Percentiles rank a stretch among this genome's conserved stretches.
phyloP scores from a whole-genome alignment of 331 rosid genomes.

The Spiraea crenata region DNA sequence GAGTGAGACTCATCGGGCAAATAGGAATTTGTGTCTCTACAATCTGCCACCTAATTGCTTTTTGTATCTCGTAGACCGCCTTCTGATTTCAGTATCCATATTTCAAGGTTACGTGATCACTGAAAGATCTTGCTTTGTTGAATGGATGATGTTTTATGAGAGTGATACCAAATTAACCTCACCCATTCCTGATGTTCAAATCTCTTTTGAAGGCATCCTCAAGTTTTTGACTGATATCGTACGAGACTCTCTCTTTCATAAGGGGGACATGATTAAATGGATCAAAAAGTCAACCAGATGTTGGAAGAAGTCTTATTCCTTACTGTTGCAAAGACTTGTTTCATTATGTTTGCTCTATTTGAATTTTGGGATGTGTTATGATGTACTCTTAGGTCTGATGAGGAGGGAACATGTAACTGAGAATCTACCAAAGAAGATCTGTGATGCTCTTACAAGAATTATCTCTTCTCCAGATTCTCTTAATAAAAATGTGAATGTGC shows the following conservation, averaged over 20 bases:
- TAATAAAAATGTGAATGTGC: slow-evolving; percentile 5
- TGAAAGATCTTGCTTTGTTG: slow-evolving; percentile 49
- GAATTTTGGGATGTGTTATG: slow-evolving; percentile 28
- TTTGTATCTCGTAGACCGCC: slow-evolving; percentile 39
- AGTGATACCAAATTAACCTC: slow-evolving; percentile 15
- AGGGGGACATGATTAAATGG: slow-evolving; percentile 35
- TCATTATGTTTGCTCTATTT: slow-evolving; percentile 41
- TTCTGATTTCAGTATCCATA: slow-evolving; percentile 34
- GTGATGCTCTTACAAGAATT: slow-evolving; percentile 22
- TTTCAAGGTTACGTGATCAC: slow-evolving; percentile 35
- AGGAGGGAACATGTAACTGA: slow-evolving; percentile 5
- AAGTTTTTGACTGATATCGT: slow-evolving; percentile 23
- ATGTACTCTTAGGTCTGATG: slow-evolving; percentile 25
- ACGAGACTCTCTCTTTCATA: slow-evolving; percentile 17
- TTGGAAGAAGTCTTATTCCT: slow-evolving; percentile 25
- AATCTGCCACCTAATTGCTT: slow-evolving; percentile 40
- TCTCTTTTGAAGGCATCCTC: neutral
- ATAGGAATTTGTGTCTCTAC: slow-evolving; percentile 38
- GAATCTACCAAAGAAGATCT: slow-evolving; percentile 25
- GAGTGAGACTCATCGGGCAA: slow-evolving; percentile 23
- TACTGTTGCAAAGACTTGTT: slow-evolving; percentile 39
- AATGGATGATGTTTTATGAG: slow-evolving; percentile 49
- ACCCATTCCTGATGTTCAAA: neutral
- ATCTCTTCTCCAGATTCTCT: neutral
- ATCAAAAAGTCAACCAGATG: slow-evolving; percentile 19